A percentile compares a stretch with the other conserved stretches of the same genome.
Conservation (phyloP, 2,329 filamentous ascomycete species). For the Aspergillus phoenicis region DNA sequence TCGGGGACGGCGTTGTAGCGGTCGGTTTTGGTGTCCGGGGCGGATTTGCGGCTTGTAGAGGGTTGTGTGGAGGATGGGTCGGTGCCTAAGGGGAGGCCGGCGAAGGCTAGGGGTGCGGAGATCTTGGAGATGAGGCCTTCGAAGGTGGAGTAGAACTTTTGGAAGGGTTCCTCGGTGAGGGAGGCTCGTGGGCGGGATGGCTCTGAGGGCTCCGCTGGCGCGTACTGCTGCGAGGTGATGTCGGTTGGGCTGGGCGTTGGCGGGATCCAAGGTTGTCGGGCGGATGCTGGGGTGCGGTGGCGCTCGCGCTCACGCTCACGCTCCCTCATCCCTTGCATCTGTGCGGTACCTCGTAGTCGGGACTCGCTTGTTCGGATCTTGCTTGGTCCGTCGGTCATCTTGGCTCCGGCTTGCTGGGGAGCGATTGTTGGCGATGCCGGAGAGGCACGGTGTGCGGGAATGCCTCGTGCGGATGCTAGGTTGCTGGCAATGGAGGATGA, state of each 20-base stretch:
- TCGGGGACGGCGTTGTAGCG: slow-evolving; percentile 44
- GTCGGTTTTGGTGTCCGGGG: slow-evolving; percentile 41
- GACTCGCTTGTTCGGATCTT: slow-evolving; percentile 36
- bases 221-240: slow-evolving; percentile 36
- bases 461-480: slow-evolving; percentile 81
- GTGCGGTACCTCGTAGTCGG: slow-evolving; percentile 24
- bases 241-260: slow-evolving; percentile 39
- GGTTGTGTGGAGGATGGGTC: slow-evolving; percentile 37
- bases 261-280: slow-evolving; percentile 37
- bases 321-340: slow-evolving; percentile 26
- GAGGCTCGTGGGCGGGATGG: slow-evolving; percentile 21
- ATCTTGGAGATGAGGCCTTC: slow-evolving; percentile 85
- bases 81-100: slow-evolving; percentile 75
- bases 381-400: slow-evolving; percentile 61
- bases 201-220: slow-evolving; percentile 35
- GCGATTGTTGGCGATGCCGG: slow-evolving; percentile 73
- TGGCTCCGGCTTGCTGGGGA: slow-evolving; percentile 72
- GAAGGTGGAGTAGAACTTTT: slow-evolving; percentile 89
- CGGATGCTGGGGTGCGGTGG: slow-evolving; percentile 27
- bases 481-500: slow-evolving; percentile 87
- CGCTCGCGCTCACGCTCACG: slow-evolving; percentile 14
- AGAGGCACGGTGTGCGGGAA: slow-evolving; percentile 63
- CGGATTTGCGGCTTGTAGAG: slow-evolving; percentile 33
- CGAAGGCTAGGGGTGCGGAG: slow-evolving; percentile 88
- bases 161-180: slow-evolving; percentile 73